These are phyloP conservation scores for Zygosaccharomyces bailii DNA, from an alignment of 805 yeast genomes.

Conservation along the genomic window DNA sequence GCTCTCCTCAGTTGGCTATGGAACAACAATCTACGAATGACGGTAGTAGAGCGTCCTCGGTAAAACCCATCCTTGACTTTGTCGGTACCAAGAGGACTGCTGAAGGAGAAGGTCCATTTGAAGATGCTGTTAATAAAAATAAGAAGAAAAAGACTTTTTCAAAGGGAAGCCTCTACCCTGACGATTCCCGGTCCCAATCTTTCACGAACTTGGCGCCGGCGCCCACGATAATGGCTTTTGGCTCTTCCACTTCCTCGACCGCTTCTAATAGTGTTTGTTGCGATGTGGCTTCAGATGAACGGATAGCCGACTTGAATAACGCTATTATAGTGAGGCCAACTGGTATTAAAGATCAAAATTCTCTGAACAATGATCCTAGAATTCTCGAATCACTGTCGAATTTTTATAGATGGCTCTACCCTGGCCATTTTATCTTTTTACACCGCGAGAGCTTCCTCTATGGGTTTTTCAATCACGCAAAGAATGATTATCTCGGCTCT, in stretches of 20 bases:
- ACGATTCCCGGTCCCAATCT: slow-evolving; percentile 29
- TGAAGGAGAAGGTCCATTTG: neutral
- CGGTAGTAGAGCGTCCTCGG: neutral
- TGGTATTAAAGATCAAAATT: slow-evolving; percentile 16
- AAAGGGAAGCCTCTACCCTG: slow-evolving; percentile 36
- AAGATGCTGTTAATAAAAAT: slow-evolving; percentile 9
- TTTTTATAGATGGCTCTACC: slow-evolving; percentile 62
- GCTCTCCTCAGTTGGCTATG: neutral
- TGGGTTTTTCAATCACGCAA: slow-evolving; percentile 57
- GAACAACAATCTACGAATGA: neutral
- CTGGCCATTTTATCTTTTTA: slow-evolving; percentile 60
- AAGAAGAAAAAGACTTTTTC: slow-evolving; percentile 24
- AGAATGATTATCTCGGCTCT: slow-evolving; percentile 38
- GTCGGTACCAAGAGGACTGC: slow-evolving; percentile 1
- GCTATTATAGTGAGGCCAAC: slow-evolving; percentile 32
- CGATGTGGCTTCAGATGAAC: slow-evolving; percentile 17
- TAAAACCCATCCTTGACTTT: slow-evolving; percentile 1
- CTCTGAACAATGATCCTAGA: slow-evolving; percentile 30
- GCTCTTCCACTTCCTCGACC: slow-evolving; percentile 12
- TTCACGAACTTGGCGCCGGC: slow-evolving; percentile 9
- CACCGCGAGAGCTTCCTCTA: slow-evolving; percentile 59
- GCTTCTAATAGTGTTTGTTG: slow-evolving; percentile 3
- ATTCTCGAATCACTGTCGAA: slow-evolving; percentile 34
- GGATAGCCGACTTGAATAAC: slow-evolving; percentile 35
- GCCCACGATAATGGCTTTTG: slow-evolving; percentile 16